phyloP scores from a whole-genome alignment of 371 early-diverging fungal genomes.

The Parasitella parasitica region DNA sequence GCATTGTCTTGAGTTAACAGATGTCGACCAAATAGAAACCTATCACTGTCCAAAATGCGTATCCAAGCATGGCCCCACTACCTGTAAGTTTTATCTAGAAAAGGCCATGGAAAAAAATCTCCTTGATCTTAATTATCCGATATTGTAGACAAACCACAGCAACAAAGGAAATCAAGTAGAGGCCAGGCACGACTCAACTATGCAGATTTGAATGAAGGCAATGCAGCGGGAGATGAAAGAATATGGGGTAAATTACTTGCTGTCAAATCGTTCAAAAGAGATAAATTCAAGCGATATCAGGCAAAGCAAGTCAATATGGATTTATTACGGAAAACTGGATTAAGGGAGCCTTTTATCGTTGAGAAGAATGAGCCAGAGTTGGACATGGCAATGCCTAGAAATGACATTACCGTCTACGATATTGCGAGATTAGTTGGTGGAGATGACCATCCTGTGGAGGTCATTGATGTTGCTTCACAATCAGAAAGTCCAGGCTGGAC shows the following conservation, averaged over 20 bases:
- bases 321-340: slow-evolving; percentile 55
- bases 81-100: slow-evolving; percentile 40
- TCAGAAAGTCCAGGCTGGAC: slow-evolving; percentile 75
- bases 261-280: slow-evolving; percentile 53
- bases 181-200: slow-evolving; percentile 63
- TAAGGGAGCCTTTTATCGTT: slow-evolving; percentile 65
- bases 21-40: slow-evolving; percentile 61
- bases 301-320: slow-evolving; percentile 59
- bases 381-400: slow-evolving; percentile 81
- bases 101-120: slow-evolving; percentile 26
- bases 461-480: slow-evolving; percentile 84
- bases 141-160: neutral
- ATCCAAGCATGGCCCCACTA: slow-evolving; percentile 58
- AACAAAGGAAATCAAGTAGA: slow-evolving; percentile 60
- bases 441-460: slow-evolving; percentile 62
- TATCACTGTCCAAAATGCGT: slow-evolving; percentile 69
- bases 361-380: slow-evolving; percentile 56
- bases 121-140: neutral
- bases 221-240: slow-evolving; percentile 57
- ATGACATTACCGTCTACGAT: slow-evolving; percentile 59
- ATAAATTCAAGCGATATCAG: slow-evolving; percentile 56
- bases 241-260: slow-evolving; percentile 64
- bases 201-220: slow-evolving; percentile 71
- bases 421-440: slow-evolving; percentile 71
- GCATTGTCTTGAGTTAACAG: slow-evolving; percentile 51